These are phyloP conservation scores for Phytopythium montanum DNA, from an alignment of 352 stramenopile species.

Conservation along the genomic window DNA sequence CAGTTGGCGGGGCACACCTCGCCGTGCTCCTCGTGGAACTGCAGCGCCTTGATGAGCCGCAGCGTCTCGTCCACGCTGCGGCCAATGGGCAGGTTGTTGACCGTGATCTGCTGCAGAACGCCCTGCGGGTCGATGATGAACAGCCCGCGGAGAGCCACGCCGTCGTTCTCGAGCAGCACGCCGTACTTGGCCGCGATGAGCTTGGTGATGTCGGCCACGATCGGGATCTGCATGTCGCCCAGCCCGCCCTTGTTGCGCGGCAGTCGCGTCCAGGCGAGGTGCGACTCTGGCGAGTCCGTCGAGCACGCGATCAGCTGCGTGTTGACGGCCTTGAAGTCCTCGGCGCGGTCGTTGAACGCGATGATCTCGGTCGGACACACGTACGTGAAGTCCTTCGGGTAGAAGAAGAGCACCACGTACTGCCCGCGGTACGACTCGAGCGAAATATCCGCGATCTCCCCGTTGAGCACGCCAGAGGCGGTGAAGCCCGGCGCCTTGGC, in stretches of 20 bases:
- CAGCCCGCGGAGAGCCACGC: constrained; percentile 86
- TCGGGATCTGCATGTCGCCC: constrained; percentile 91
- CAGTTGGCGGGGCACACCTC: constrained; percentile 93
- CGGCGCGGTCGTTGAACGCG: constrained; percentile 83
- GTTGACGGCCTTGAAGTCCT: constrained; percentile 83
- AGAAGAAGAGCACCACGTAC: constrained; percentile 91
- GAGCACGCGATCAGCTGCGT: constrained; percentile 87
- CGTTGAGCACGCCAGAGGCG: constrained; percentile 69
- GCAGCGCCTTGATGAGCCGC: constrained; percentile 89
- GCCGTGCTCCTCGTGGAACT: constrained; percentile 91
- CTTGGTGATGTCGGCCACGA: constrained; percentile 93
- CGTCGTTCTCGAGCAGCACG: constrained; percentile 82
- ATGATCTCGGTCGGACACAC: constrained; percentile 92
- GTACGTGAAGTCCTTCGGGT: constrained; percentile 90
- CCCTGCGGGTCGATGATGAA: constrained; percentile 94
- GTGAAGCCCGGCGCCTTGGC: constrained; percentile 70
- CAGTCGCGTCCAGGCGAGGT: constrained; percentile 87
- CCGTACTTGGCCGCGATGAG: constrained; percentile 89
- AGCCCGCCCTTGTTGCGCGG: constrained; percentile 90
- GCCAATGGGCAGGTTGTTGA: constrained; percentile 93
- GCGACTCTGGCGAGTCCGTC: constrained; percentile 89
- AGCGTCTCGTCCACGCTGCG: constrained; percentile 92
- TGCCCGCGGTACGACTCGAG: constrained; percentile 84
- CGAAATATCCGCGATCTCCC: constrained; percentile 80
- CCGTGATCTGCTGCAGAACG: constrained; percentile 81